Percentiles rank a stretch among this genome's conserved stretches.
Evolutionary conservation across 2,329 filamentous ascomycete genomes (phyloP).

Genomic region (Pseudohalonectria lignicola): DNA sequence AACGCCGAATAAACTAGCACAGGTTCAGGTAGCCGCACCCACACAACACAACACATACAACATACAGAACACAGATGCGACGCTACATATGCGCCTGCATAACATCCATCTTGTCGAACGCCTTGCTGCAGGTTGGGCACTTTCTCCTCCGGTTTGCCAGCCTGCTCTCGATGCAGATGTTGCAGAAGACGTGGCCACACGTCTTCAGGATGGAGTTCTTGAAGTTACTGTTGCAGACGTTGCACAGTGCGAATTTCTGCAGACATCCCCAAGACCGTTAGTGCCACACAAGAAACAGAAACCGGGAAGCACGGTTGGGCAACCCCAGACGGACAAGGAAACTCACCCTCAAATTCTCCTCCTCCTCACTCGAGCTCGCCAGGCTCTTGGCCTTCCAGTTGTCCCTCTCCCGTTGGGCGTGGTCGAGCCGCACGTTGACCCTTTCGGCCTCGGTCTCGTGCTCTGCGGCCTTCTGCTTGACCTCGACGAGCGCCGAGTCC

Average conservation of each 20-base stretch:
- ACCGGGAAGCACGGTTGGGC: neutral
- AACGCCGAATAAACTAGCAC: too few relatives aligned
- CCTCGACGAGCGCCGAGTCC: slow-evolving; percentile 46
- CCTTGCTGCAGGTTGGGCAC: slow-evolving; percentile 85
- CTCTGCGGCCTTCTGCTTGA: slow-evolving; percentile 46
- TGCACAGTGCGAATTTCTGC: slow-evolving; percentile 71
- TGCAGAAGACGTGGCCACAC: slow-evolving; percentile 92
- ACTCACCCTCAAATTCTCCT: slow-evolving; percentile 78
- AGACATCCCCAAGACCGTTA: slow-evolving; percentile 18
- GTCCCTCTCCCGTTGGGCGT: slow-evolving; percentile 73
- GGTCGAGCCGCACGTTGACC: slow-evolving; percentile 64
- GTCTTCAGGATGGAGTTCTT: slow-evolving; percentile 91
- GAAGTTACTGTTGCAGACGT: slow-evolving; percentile 84
- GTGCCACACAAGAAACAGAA: slow-evolving; percentile 12
- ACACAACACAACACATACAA: too few relatives aligned
- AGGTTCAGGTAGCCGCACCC: too few relatives aligned
- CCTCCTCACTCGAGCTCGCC: slow-evolving; percentile 71
- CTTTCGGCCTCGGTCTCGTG: slow-evolving; percentile 71
- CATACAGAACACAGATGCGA: too few relatives aligned
- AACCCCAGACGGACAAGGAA: neutral
- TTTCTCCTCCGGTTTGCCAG: slow-evolving; percentile 86
- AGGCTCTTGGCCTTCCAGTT: slow-evolving; percentile 74
- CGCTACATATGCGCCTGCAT: slow-evolving; percentile 60
- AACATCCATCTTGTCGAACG: slow-evolving; percentile 83
- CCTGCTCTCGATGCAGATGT: slow-evolving; percentile 78